These are phyloP conservation scores for Colletotrichum falcatum DNA, from an alignment of 2,329 filamentous ascomycete species.

Conservation along the genomic window DNA sequence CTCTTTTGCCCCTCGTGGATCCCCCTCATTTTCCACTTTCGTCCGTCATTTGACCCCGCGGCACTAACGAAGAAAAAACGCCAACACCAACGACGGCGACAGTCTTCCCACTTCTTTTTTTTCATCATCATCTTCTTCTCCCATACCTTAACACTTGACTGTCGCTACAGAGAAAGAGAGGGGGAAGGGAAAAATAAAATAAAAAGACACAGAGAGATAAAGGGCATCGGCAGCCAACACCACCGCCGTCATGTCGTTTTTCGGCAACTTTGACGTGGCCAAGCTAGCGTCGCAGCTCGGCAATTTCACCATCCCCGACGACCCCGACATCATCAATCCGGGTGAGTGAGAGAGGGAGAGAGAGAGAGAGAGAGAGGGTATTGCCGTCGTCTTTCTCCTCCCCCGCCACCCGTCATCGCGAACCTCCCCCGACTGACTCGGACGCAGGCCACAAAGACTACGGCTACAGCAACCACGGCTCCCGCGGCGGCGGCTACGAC, in stretches of 20 bases:
- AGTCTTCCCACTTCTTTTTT: not conserved
- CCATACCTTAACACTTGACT: not conserved
- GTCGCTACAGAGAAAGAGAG: constrained; percentile 23
- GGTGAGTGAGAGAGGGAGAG: constrained; percentile 32
- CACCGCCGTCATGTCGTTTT: constrained; percentile 24
- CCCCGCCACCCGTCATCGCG: not conserved
- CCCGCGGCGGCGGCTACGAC: constrained; percentile 29
- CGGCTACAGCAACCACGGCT: constrained; percentile 37
- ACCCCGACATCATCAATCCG: constrained; percentile 50
- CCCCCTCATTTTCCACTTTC: not conserved
- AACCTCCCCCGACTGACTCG: not conserved
- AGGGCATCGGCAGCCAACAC: not conserved
- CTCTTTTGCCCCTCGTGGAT: constrained; percentile 17
- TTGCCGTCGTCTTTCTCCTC: no score
- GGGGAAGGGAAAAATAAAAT: no score
- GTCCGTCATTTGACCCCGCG: constrained; percentile 34
- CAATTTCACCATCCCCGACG: constrained; percentile 50
- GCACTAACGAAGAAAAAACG: not conserved
- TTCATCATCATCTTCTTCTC: no score
- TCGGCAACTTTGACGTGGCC: constrained; percentile 44
- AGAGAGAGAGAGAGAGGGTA: no score
- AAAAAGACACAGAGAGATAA: no score
- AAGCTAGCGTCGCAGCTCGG: constrained; percentile 54
- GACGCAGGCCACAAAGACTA: constrained; percentile 31
- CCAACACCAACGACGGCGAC: not conserved